A percentile compares a stretch with the other conserved stretches of the same genome.
Evolutionary conservation across 2,329 filamentous ascomycete species (phyloP).

Genomic region (Monilinia fructicola): DNA sequence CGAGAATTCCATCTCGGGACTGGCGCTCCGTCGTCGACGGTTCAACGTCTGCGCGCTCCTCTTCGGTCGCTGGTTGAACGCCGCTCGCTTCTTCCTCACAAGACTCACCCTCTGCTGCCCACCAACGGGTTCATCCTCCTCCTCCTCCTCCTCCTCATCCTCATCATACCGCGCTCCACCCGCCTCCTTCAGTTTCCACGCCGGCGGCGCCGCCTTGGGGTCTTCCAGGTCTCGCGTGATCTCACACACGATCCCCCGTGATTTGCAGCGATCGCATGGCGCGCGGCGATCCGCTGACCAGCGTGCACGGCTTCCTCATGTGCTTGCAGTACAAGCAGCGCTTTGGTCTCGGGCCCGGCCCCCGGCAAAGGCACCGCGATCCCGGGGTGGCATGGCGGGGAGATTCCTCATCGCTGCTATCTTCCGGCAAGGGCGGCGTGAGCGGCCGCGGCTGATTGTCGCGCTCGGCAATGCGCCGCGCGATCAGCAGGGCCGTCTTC

Average conservation of each 20-base stretch:
- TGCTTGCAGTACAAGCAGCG: slow-evolving; percentile 10
- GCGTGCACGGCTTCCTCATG: neutral
- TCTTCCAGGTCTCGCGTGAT: slow-evolving; percentile 1
- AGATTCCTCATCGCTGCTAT: slow-evolving; percentile 22
- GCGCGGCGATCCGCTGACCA: neutral
- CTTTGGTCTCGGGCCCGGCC: neutral
- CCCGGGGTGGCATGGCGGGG: neutral
- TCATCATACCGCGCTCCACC: neutral
- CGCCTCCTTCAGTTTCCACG: neutral
- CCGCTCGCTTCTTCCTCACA: neutral
- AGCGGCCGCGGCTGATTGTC: neutral
- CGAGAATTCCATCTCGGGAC: neutral
- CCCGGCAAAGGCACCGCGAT: neutral
- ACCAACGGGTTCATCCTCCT: neutral
- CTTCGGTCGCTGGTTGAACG: neutral
- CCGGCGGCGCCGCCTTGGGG: neutral
- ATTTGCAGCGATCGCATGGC: slow-evolving; percentile 9
- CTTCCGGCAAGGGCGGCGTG: neutral
- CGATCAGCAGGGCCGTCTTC: neutral
- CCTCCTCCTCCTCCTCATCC: neutral
- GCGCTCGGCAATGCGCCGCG: neutral
- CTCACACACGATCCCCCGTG: slow-evolving; percentile 10
- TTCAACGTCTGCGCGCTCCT: neutral
- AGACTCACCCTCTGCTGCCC: neutral
- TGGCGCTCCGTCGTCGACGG: neutral